Evolutionary conservation across 208 protist genomes (phyloP).

Genomic region (Vickermania ingenoplastis): DNA sequence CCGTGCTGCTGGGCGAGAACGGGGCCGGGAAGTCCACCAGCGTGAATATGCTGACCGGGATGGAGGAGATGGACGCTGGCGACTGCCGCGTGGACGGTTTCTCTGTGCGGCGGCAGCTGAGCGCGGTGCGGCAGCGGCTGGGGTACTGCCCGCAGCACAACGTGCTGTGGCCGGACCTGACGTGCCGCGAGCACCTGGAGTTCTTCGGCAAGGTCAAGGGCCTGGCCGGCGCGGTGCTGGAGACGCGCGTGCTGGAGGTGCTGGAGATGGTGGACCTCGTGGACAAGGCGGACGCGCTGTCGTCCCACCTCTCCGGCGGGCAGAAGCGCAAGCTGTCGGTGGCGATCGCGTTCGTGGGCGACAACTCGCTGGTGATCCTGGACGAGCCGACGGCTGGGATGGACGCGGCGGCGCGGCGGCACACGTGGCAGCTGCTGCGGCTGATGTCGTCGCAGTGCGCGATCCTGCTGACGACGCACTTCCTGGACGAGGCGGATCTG

Average conservation of each 20-base stretch:
- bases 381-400: too few species aligned
- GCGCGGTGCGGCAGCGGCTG: constrained; percentile 55
- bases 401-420: too few species aligned
- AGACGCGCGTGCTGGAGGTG: constrained; percentile 29
- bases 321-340: too few species aligned
- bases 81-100: constrained; percentile 61
- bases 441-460: constrained; percentile 31
- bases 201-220: not conserved
- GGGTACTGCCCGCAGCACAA: constrained; percentile 92
- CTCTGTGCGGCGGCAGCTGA: constrained; percentile 42
- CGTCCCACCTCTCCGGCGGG: constrained; percentile 49
- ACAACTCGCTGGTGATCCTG: constrained; percentile 63
- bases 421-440: constrained; percentile 69
- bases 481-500: constrained; percentile 96
- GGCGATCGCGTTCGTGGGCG: constrained; percentile 71
- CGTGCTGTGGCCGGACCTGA: constrained; percentile 88
- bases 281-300: constrained; percentile 32
- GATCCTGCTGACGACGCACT: too few species aligned
- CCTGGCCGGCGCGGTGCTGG: constrained; percentile 13
- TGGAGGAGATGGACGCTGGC: constrained; percentile 48
- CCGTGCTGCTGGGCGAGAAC: constrained; percentile 71
- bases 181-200: constrained; percentile 80
- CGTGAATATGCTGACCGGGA: constrained; percentile 84
- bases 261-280: constrained; percentile 45
- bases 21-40: too few species aligned